Evolutionary conservation across 2,329 filamentous ascomycete species (phyloP), one percentile per base, ranked within the genome.

Genomic region (Thelonectria discophora): DNA sequence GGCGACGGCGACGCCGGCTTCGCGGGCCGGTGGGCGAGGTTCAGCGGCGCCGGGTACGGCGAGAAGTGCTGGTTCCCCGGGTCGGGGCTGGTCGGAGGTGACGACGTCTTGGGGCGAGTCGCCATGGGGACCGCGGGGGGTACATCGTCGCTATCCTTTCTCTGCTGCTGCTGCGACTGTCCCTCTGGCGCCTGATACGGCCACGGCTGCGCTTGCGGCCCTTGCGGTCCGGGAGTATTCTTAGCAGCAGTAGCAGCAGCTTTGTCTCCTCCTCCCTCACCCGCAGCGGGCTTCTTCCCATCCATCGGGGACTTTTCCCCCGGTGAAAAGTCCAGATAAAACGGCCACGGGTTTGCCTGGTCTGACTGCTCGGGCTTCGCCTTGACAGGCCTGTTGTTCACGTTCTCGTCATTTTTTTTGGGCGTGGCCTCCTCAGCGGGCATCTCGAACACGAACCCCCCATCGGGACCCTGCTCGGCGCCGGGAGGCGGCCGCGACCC

Each of bases 401-500:
- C 18, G 13, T 21, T 12, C 13, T 46, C 39, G 12, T 65, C 51
- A 11, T 56, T 52, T 7, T 57, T 55, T 7, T 57, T 55, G 27
- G 61, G 50, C 15, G 58, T 54, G 50, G 57, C 54, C 30, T 73
- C 61, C 49, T 77, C 75, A 62, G 67, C 71, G 6, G 70, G 42
- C 73, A 77, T 75, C 57, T 77, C 76, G 46, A 75, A 77, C 53
- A 72, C 60, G 43, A 68, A 64, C 37, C 58, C 58, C 42, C 66
- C 70, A 55, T 69, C 63, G 15, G 68, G 67, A 4, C 61, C 54
- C 45, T 69, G 57, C 32, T 65, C 58, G 53, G 63, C 39, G 57
- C 50, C 60, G 49, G 59, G 55, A 30, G 60, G 12, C 47, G 67
- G 56, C 55, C 62, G 56, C 24, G 58, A 54, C 18, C 55, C 18